These are phyloP conservation scores for Sphagnurus paluster DNA, from an alignment of 1,284 basidiomycete genomes.

Conservation along the genomic window DNA sequence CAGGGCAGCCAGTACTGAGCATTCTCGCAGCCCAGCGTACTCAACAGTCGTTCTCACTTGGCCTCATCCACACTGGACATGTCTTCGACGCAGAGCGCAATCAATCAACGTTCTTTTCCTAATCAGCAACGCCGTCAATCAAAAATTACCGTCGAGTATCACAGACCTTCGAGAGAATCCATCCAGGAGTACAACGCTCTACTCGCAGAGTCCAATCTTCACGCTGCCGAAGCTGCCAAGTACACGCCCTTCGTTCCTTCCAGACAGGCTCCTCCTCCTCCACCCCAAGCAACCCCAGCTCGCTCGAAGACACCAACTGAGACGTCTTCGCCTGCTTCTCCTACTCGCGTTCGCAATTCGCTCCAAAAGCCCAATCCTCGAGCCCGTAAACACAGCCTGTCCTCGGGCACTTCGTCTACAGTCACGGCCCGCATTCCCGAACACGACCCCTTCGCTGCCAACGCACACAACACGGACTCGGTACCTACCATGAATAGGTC, in stretches of 20 bases:
- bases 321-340: constrained; percentile 26
- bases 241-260: constrained; percentile 50
- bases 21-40: neutral
- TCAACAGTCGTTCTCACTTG: neutral
- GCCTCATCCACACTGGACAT: constrained; percentile 23
- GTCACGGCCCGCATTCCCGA: constrained; percentile 36
- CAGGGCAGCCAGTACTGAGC: neutral
- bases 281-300: constrained; percentile 29
- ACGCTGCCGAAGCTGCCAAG: constrained; percentile 51
- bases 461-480: constrained; percentile 30
- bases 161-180: constrained; percentile 61
- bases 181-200: constrained; percentile 75
- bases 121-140: constrained; percentile 54
- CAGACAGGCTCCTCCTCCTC: constrained; percentile 57
- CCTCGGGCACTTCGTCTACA: constrained; percentile 30
- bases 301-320: constrained; percentile 44
- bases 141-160: constrained; percentile 73
- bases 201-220: constrained; percentile 57
- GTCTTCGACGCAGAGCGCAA: constrained; percentile 35
- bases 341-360: constrained; percentile 50
- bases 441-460: constrained; percentile 60
- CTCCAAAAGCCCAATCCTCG: constrained; percentile 57
- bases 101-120: constrained; percentile 35
- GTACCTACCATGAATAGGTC: constrained; percentile 29
- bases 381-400: constrained; percentile 48